Evolutionary conservation across 805 yeast species (phyloP), one percentile per base, ranked within the genome.

Genomic region (Yueomyces sinensis): DNA sequence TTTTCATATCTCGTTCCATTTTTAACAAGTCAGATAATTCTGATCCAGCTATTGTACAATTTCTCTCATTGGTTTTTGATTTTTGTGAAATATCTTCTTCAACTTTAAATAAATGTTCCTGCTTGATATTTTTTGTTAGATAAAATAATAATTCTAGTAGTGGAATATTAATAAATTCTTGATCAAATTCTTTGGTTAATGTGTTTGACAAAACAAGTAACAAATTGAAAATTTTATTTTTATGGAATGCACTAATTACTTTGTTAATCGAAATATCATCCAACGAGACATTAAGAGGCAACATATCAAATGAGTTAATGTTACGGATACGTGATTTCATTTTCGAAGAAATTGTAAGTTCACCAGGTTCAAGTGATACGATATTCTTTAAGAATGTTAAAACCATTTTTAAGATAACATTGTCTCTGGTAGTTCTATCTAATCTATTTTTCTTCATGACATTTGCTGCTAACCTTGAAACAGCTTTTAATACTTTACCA

Each of bases 351-450:
- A 74, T 55, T 1, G 76, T 66, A 4, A 68, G 45, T 25, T 68
- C 73, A 1, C 80, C 74, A 0, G 87, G 89, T 43, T 79, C 84
- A 24, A 89, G 83, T 29, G 74, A 68, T 7, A 82, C 58, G n/a
- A 91, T 45, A 51, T 91, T 91, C 41, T 94, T 67, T 41, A 86
- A 66, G 48, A 91, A 73, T 33, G 72, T 72, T 13, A 87, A 57
- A 19, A 80, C 82, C 39, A 89, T 63, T 36, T 78, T 72, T 32
- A 91, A 54, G 13, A 87, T 68, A 30, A 76, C 76, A 38, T 74
- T 74, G 44, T 87, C 96, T 27, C 83, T 62, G 0, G 74, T 63
- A 3, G 73, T 72, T 39, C 96, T 67, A 16, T 77, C 76, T 2
- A 56, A 47, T 44, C 63, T 68, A 1, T 65, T 59, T 36, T 67